Percentiles rank a stretch among this genome's conserved stretches.
phyloP scores from a whole-genome alignment of 495 filamentous ascomycete species.

The Talaromyces adpressus region DNA sequence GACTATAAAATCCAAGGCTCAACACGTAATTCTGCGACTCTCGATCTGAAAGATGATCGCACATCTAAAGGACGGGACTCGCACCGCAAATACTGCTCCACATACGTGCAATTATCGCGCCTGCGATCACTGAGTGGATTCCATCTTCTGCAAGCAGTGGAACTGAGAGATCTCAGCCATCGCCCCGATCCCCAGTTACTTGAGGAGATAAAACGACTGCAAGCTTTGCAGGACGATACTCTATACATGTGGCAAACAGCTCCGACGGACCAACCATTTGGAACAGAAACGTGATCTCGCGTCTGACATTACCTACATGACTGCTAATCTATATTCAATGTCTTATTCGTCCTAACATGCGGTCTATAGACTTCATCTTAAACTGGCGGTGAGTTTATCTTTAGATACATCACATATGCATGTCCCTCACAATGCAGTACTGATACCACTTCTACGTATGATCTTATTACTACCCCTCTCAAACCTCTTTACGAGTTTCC shows the following conservation, averaged over 20 bases:
- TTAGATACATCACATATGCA: background rate
- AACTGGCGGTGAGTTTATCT: background rate
- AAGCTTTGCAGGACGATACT: background rate
- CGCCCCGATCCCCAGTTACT: slow-evolving; percentile 7
- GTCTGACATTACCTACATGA: background rate
- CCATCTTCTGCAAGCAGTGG: slow-evolving; percentile 11
- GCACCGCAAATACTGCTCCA: slow-evolving; percentile 12
- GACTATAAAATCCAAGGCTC: slow-evolving; percentile 14
- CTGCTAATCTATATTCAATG: background rate
- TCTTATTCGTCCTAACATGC: background rate
- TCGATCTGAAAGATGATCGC: slow-evolving; percentile 12
- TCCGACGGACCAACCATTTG: background rate
- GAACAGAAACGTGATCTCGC: background rate
- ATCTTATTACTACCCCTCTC: background rate
- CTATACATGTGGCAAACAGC: slow-evolving; percentile 1
- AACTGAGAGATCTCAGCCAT: slow-evolving; percentile 8
- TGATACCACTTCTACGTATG: background rate
- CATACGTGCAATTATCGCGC: slow-evolving; percentile 12
- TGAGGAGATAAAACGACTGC: slow-evolving; percentile 10
- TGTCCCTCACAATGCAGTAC: background rate
- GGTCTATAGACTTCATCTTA: background rate
- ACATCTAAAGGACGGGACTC: background rate
- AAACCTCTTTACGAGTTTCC: background rate
- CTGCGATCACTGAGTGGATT: slow-evolving; percentile 10
- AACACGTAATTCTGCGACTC: slow-evolving; percentile 9